Conservation (phyloP, 2,329 filamentous ascomycete species). For the Cytospora piceae region DNA sequence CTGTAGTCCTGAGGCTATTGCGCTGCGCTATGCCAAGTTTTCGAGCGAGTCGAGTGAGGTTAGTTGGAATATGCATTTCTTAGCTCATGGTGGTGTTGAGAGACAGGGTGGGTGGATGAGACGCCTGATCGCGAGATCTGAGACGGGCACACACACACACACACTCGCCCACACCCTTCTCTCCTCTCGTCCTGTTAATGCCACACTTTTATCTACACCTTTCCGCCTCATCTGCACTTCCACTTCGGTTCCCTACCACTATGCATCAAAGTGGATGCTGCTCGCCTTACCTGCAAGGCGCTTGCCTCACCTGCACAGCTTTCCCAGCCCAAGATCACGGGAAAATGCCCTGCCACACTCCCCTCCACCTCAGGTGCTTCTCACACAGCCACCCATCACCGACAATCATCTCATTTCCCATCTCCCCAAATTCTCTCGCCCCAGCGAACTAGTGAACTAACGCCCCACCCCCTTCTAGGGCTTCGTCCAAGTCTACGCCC, state of each 20-base stretch:
- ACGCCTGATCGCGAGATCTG: background rate
- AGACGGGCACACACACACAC: background rate
- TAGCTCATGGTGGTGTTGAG: background rate
- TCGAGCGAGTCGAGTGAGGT: constrained; percentile 54
- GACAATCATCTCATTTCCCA: background rate
- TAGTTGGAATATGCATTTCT: constrained; percentile 23
- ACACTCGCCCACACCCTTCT: background rate
- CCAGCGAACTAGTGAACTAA: background rate
- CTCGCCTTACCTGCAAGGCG: background rate
- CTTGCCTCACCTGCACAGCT: background rate
- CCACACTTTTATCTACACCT: background rate
- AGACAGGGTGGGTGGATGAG: background rate
- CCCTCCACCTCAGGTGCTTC: too few relatives aligned
- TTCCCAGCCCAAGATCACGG: background rate
- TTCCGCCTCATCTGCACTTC: constrained; percentile 1
- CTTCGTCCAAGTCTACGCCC: constrained; percentile 65
- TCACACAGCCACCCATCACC: background rate
- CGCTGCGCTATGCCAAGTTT: constrained; percentile 64
- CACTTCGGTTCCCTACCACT: background rate
- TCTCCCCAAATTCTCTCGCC: background rate
- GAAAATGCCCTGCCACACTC: background rate
- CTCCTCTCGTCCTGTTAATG: background rate
- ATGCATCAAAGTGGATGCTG: background rate
- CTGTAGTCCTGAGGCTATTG: constrained; percentile 66
- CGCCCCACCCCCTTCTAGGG: constrained; percentile 45